Evolutionary conservation across 2,329 filamentous ascomycete species (phyloP), one percentile per base, ranked within the genome.

Genomic region (Teratosphaeria viscida): DNA sequence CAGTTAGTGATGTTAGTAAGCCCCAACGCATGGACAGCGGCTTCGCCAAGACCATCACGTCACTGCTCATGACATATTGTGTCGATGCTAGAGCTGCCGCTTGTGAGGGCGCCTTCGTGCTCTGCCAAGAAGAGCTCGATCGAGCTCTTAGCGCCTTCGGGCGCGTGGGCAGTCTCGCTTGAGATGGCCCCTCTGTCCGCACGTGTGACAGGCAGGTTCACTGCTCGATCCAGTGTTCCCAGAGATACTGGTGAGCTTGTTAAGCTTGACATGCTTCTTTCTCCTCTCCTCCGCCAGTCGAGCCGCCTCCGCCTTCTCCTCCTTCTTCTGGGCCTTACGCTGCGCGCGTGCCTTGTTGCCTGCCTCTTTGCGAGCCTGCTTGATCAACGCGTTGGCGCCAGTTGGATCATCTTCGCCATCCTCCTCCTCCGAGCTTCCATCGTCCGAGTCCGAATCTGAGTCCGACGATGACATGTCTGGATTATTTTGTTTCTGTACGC

Each of bases 221-320:
- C 67, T 57, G 43, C 63, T 54, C 52, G 65, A 71, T 61, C 64
- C 59, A 61, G 68, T 27, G 49, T 73, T 71, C 47, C 77, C 77
- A 60, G 85, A 88, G 54, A 89, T 83, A 1, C 68, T 68, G 34
- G 60, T 66, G 7, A 67, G 63, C n/a, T 78, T 78, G 67, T 86
- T 86, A 59, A 90, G 73, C 62, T 86, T 85, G 57, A 89, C 78
- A 59, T 87, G 83, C 70, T 86, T 87, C 71, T 84, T 84, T 66
- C 82, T 81, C 53, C 84, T 77, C 68, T 81, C 80, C 52, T 83
- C 81, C 7, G 82, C 81, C 19, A 85, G 72, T 64, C 83, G 77
- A 63, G 75, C 74, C 12, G 76, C 73, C 63, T 78, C 79, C 27
- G 74, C 74, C 56, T 76, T 76, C 60, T 81, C 79, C 29, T 74